Evolutionary conservation across 2,329 filamentous ascomycete genomes (phyloP), one percentile per base, ranked within the genome.

Genomic region (Dactylellina leptospora): DNA sequence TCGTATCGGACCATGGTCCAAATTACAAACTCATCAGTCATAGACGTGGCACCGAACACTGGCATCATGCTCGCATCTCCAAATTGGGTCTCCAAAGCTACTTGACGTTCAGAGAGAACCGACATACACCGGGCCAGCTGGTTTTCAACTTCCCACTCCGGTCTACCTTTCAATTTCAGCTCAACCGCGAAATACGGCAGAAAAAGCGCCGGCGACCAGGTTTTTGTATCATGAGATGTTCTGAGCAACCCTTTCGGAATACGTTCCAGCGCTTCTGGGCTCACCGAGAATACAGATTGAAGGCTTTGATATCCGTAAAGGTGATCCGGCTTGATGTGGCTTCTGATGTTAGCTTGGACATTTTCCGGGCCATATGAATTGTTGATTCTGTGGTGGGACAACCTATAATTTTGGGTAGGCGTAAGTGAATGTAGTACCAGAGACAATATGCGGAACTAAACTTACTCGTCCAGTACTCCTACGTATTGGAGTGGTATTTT

Each of bases 1-100:
- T 23, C 11, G 25, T 53, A 59, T 44, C 62, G 53, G 23, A 68
- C 44, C 45, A 68, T 68, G 10, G 50, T 47, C 62, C 62, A 68
- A n/a, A 68, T 16, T 23, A 23, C 22, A 22, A 45, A 53, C 2
- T 36, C 8, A 16, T 50, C 40, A 10, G 25, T 27, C 11, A 59
- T 28, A 4, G 18, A 36, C 22, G 54, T 38, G 22, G 60, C 27
- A 5, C 62, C 62, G 20, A 68, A 33, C 4, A 68, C 44, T 10
- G 54, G 54, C 3, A 10, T 60, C 10, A 27, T 54, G 40, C 62
- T 68, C 13, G 42, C 54, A 16, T 44, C 38, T 16, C 30, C 27
- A 28, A 42, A 45, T 25, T 20, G 6, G 22, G 28, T 20, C 30
- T 68, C 62, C 6, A 68, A n/a, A 22, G 10, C 22, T 3, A 45